Conservation (phyloP, 1,139 yeast species). For the Scheffersomyces quercinus region DNA sequence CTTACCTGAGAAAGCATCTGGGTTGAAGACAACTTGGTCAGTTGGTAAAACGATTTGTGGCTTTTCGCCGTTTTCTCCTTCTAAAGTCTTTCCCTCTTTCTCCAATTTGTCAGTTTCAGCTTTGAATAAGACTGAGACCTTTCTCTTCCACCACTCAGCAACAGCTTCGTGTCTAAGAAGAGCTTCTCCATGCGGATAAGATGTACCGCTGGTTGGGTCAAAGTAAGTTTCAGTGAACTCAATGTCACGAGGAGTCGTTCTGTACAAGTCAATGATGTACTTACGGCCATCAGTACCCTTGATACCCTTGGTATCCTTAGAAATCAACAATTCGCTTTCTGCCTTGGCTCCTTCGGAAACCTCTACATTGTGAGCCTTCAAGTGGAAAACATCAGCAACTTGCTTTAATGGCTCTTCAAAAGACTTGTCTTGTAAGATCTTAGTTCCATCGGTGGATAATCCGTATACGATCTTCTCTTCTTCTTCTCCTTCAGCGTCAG, state of each 20-base stretch:
- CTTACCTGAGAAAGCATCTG: constrained; percentile 68
- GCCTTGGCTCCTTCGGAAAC: constrained; percentile 33
- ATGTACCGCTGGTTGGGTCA: constrained; percentile 36
- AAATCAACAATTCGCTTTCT: constrained; percentile 56
- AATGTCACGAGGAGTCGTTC: constrained; percentile 83
- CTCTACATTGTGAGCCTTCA: constrained; percentile 64
- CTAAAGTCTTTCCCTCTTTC: constrained; percentile 41
- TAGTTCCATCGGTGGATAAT: constrained; percentile 58
- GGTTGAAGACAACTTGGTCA: constrained; percentile 62
- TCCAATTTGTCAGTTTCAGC: constrained; percentile 50
- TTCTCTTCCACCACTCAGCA: constrained; percentile 83
- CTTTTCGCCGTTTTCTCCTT: constrained; percentile 35
- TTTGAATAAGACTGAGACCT: constrained; percentile 57
- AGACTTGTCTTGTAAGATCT: constrained; percentile 48
- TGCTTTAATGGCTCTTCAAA: constrained; percentile 57
- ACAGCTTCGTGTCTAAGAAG: constrained; percentile 85
- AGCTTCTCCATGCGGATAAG: constrained; percentile 82
- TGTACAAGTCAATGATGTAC: constrained; percentile 80
- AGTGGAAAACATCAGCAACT: constrained; percentile 75
- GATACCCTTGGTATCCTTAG: constrained; percentile 83
- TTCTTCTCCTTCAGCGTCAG: constrained; percentile 20
- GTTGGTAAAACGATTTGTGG: constrained; percentile 59
- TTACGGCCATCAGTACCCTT: constrained; percentile 82
- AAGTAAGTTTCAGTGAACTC: constrained; percentile 63
- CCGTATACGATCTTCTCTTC: constrained; percentile 72